Evolutionary conservation across 2,329 filamentous ascomycete species (phyloP).

Genomic region (Cladorrhinum sp.): DNA sequence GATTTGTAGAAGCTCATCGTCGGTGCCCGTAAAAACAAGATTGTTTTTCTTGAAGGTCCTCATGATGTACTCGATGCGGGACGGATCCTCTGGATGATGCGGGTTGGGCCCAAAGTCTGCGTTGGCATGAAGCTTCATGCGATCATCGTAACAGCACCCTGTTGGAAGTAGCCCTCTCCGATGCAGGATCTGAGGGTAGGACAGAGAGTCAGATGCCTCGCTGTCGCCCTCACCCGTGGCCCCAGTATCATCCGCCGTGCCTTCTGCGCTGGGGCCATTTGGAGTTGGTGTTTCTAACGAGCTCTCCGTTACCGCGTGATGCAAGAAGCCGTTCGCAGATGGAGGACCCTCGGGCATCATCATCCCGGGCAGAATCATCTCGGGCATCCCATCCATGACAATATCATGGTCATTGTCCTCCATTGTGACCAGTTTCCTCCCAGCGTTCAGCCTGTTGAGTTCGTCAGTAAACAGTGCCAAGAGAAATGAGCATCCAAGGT

Average conservation of each 20-base stretch:
- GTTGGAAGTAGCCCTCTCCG: constrained; percentile 59
- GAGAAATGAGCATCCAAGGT: not conserved
- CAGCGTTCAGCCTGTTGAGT: not conserved
- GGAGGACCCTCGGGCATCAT: constrained; percentile 37
- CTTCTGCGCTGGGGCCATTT: constrained; percentile 26
- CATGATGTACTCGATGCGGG: constrained; percentile 90
- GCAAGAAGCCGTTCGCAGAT: constrained; percentile 37
- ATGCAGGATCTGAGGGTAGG: constrained; percentile 35
- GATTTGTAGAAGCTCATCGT: constrained; percentile 51
- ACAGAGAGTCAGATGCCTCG: constrained; percentile 30
- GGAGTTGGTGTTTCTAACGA: constrained; percentile 22
- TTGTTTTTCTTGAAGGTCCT: constrained; percentile 80
- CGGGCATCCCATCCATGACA: constrained; percentile 43
- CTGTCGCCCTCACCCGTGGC: constrained; percentile 38
- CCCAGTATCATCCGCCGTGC: constrained; percentile 24
- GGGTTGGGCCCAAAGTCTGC: constrained; percentile 69
- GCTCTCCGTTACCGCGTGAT: constrained; percentile 32
- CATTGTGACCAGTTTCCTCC: constrained; percentile 16
- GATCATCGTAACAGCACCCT: constrained; percentile 83
- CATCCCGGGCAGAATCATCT: too few relatives aligned
- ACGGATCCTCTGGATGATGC: constrained; percentile 90
- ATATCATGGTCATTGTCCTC: constrained; percentile 29
- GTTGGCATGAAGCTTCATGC: constrained; percentile 95
- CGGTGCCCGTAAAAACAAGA: constrained; percentile 63
- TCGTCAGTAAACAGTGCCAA: not conserved